Evolutionary conservation across 2,329 filamentous ascomycete species (phyloP), one percentile per base, ranked within the genome.

Genomic region (Xylaria sp.): DNA sequence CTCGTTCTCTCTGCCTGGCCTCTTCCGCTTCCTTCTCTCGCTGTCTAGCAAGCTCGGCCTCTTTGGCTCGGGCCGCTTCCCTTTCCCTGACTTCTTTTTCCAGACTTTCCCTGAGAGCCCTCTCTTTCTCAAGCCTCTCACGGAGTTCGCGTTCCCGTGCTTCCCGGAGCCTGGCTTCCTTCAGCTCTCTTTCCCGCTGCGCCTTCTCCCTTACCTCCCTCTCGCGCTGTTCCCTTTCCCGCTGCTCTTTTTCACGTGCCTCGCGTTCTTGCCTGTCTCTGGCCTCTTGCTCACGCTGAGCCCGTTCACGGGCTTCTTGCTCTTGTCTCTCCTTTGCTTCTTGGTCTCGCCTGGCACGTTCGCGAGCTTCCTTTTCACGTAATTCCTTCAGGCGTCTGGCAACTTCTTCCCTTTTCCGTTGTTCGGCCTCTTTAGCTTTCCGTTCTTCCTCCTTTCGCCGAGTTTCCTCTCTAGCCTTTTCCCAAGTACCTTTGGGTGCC

Each of bases 381-480:
- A 82, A 70, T 60, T 86, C 82, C 26, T 75, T 79, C 2, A 85
- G 67, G 49, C 77, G 73, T 52, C 74, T 78, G 34, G 79, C 75
- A 2, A 79, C 72, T n/a, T 84, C 82, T 29, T 85, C 82, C 39
- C 78, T 80, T 57, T 80, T 76, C 60, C 83, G 83, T 58, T 82
- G 79, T 58, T 88, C 85, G 2, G 82, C 84, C 59, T 86, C 83
- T 57, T 77, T 80, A 2, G 75, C 75, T 64, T 79, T 86, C 9
- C 84, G 83, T 59, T 88, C 84, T 60, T 87, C 85, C 61, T 88
- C 86, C 50, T 80, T 79, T 53, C 77, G 81, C 40, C 82, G 76
- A 18, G 82, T 87, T 61, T 89, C 86, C 65, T 90, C 87, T 49
- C 86, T 77, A 2, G 86, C 87, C 67, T 84, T 88, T 62, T 89